Conservation (phyloP, 2,329 filamentous ascomycete genomes). For the Emergomyces orientalis region DNA sequence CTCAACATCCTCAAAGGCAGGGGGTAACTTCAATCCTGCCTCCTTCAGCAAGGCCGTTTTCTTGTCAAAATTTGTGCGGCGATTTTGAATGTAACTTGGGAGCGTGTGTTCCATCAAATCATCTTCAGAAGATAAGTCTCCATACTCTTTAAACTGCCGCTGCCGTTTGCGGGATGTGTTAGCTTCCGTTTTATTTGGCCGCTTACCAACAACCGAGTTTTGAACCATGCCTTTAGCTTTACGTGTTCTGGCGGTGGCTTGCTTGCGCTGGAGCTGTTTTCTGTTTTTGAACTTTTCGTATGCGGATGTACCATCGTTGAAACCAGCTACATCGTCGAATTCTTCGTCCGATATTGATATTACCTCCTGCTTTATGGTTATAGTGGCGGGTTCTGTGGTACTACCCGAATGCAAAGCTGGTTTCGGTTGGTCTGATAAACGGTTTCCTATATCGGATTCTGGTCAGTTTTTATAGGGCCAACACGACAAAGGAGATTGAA, state of each 20-base stretch:
- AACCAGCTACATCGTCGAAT: constrained; percentile 25
- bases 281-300: constrained; percentile 58
- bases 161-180: constrained; percentile 18
- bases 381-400: constrained; percentile 8
- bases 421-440: background rate
- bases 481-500: background rate
- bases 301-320: constrained; percentile 35
- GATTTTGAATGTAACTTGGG: constrained; percentile 61
- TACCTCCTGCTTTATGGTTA: constrained; percentile 9
- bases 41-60: constrained; percentile 52
- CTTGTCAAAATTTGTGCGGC: constrained; percentile 61
- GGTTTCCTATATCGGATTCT: background rate
- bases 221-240: constrained; percentile 38
- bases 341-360: constrained; percentile 21
- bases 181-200: constrained; percentile 23
- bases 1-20: constrained; percentile 62
- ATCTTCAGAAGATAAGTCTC: constrained; percentile 44
- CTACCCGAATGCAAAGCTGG: background rate
- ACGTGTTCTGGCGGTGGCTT: constrained; percentile 39
- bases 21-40: constrained; percentile 65
- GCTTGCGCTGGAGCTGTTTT: constrained; percentile 46
- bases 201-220: constrained; percentile 31
- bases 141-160: constrained; percentile 33
- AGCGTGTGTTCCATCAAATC: constrained; percentile 50
- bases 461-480: background rate